phyloP scores from a whole-genome alignment of 352 stramenopile species.

The Pythium graminicola region DNA sequence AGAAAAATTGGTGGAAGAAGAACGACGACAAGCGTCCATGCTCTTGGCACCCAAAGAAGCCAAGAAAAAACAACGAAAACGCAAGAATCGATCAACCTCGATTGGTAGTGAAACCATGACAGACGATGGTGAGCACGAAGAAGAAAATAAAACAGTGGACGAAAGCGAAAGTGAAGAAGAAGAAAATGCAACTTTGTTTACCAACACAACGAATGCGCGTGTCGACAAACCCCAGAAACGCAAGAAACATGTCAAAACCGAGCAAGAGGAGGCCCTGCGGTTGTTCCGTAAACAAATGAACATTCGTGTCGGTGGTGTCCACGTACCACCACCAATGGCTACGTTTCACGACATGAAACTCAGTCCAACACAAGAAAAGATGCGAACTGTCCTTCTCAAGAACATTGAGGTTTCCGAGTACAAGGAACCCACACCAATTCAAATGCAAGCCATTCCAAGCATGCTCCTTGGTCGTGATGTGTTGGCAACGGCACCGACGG shows the following conservation, averaged over 20 bases:
- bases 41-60: conserved; percentile 45
- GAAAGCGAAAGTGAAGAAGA: conserved; percentile 16
- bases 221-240: conserved; percentile 15
- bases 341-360: conserved; percentile 69
- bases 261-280: conserved; percentile 40
- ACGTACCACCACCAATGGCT: conserved; percentile 64
- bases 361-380: conserved; percentile 32
- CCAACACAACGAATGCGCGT: conserved; percentile 16
- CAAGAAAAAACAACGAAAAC: conserved; percentile 33
- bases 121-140: conserved; percentile 21
- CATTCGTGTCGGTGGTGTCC: conserved; percentile 66
- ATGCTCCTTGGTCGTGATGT: conserved; percentile 91
- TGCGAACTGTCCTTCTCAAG: conserved; percentile 59
- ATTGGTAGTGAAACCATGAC: conserved; percentile 16
- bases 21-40: conserved; percentile 57
- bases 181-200: conserved; percentile 37
- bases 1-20: conserved; percentile 65
- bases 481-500: conserved; percentile 88
- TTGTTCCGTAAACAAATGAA: conserved; percentile 72
- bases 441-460: conserved; percentile 92
- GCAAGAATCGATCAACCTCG: conserved; percentile 22
- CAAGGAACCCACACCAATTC: conserved; percentile 98
- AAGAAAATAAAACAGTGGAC: conserved; percentile 24
- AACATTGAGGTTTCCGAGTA: conserved; percentile 90
- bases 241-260: conserved; percentile 27